Percentiles rank a stretch among this genome's conserved stretches.
Evolutionary conservation across 148 eudicot species (phyloP).

Genomic region (Drosera capensis): DNA sequence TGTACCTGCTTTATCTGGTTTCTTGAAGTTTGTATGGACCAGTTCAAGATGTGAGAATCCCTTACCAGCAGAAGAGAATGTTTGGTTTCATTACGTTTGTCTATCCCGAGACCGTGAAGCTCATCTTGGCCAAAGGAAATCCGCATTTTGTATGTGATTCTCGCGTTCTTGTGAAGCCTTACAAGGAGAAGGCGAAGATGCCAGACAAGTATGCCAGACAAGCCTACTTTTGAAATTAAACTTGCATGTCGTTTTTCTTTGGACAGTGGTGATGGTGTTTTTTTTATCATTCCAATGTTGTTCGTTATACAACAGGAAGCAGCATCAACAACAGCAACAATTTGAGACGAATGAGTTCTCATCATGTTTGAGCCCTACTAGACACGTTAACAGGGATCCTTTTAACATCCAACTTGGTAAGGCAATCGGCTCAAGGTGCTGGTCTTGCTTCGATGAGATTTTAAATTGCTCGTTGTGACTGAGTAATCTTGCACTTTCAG

Average conservation of each 20-base stretch:
- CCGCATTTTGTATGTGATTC: conserved; percentile 92
- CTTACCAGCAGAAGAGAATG: conserved; percentile 93
- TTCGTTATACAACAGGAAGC: conserved; percentile 10
- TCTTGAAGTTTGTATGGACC: conserved; percentile 67
- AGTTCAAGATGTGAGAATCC: conserved; percentile 89
- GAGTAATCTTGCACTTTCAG: conserved; percentile 15
- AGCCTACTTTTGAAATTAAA: too few relatives aligned
- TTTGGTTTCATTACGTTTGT: conserved; percentile 81
- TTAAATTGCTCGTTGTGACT: not conserved
- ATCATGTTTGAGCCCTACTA: conserved; percentile 55
- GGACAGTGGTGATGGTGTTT: too few relatives aligned
- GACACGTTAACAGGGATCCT: conserved; percentile 46
- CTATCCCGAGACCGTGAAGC: conserved; percentile 63
- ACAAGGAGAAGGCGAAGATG: conserved; percentile 84
- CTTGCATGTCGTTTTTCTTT: too few relatives aligned
- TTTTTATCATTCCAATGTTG: not conserved
- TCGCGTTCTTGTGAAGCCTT: conserved; percentile 88
- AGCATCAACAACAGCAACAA: conserved; percentile 29
- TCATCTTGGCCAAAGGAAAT: conserved; percentile 73
- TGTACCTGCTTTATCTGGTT: not conserved
- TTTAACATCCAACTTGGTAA: conserved; percentile 54
- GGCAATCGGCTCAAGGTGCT: not conserved
- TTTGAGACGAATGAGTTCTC: conserved; percentile 55
- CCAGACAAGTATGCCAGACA: conserved; percentile 44
- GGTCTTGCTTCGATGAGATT: not conserved